These are phyloP conservation scores for Aspergillus hancockii DNA, from an alignment of 495 filamentous ascomycete genomes.

Conservation along the genomic window DNA sequence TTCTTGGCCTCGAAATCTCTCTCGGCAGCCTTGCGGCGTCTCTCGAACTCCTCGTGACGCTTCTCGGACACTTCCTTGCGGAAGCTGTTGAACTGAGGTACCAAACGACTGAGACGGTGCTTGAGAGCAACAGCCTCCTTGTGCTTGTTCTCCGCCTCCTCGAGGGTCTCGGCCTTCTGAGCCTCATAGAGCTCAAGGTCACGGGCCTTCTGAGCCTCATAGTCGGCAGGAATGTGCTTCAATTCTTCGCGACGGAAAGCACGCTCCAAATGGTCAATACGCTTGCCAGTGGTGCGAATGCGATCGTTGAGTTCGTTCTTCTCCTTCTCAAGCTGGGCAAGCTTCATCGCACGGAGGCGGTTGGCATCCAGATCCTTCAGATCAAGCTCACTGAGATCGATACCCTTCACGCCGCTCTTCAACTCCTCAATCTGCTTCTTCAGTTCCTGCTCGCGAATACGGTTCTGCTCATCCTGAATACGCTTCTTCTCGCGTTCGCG, in stretches of 20 bases:
- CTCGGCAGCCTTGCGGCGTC: conserved; percentile 83
- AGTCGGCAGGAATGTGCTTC: conserved; percentile 87
- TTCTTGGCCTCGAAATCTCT: conserved; percentile 88
- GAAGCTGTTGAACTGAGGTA: conserved; percentile 80
- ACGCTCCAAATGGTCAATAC: conserved; percentile 96
- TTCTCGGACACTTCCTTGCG: conserved; percentile 75
- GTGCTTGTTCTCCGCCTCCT: conserved; percentile 82
- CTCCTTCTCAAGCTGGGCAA: conserved; percentile 93
- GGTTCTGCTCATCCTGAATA: conserved; percentile 83
- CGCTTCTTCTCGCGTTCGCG: conserved; percentile 86
- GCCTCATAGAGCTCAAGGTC: conserved; percentile 81
- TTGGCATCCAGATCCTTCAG: conserved; percentile 84
- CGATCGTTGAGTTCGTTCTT: conserved; percentile 92
- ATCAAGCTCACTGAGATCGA: conserved; percentile 77
- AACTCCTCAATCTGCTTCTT: conserved; percentile 95
- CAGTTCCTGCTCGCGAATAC: conserved; percentile 89
- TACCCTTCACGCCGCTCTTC: conserved; percentile 78
- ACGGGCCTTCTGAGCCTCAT: conserved; percentile 76
- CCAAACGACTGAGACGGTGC: conserved; percentile 80
- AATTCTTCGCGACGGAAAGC: conserved; percentile 92
- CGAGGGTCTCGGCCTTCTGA: conserved; percentile 71
- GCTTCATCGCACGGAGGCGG: conserved; percentile 88
- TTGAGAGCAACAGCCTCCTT: conserved; percentile 89
- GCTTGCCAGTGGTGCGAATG: conserved; percentile 86
- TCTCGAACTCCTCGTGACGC: conserved; percentile 94